Base-by-base conservation (phyloP, 2,329 filamentous ascomycete genomes). In the Microthyrium microscopicum region DNA sequence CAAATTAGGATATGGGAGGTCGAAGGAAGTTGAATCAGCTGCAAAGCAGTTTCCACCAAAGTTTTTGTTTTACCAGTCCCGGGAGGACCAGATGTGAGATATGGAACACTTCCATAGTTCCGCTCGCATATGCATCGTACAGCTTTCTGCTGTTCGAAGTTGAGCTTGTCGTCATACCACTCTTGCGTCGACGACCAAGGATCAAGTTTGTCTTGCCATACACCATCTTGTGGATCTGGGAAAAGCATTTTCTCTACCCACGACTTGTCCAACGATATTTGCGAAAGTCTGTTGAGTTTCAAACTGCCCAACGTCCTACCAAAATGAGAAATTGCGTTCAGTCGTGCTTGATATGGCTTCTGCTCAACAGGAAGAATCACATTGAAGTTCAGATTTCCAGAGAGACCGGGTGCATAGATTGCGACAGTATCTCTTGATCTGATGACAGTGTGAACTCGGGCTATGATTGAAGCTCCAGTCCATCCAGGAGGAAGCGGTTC, bases 51-150 rank as follows among this genome's bases (percentile, higher is more conserved):
- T 42, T 64, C 62, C 13, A 64, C 60, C 2, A 64, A 41, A 3
- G 61, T 64, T 38, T 64, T 64, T 6, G 62, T 66, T 42, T 66
- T 66, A 1, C 62, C 62, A 5, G 61, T 65, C n/a, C 62, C 62
- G 8, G 62, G 61, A 7, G 62, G 61, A 1, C 62, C 62, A 5
- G 54, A 57, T 13, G 66, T 59, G 7, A 64, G 48, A 39, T 58
- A 65, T 3, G 61, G 61, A 5, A 64, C 40, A 11, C 42, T 46
- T 5, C 62, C 62, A 44, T 60, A 65, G 11, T 56, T 47, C 24
- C 50, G 44, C 9, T 43, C 43, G 19, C 56, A 46, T 3, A 63
- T 45, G 6, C 56, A 53, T 21, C 60, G 51, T 5, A 64, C 54
- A 1, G 58, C 59, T 42, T 57, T 57, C 34, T 55, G 41, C 43